Evolutionary conservation across 1,284 basidiomycete genomes (phyloP), one percentile per base, ranked within the genome.

Genomic region (Trametes hirsuta): DNA sequence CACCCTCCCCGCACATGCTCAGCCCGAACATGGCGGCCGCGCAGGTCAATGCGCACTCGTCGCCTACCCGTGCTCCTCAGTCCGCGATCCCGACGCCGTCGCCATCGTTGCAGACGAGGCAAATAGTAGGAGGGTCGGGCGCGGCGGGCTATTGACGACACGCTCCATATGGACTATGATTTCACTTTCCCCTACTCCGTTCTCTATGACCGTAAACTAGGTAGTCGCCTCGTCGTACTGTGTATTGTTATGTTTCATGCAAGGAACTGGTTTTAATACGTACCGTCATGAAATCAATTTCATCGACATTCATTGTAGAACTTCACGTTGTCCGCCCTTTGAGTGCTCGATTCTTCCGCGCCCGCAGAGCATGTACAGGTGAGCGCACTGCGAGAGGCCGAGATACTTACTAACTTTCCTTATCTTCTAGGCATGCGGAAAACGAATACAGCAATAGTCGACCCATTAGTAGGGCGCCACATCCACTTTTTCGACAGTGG

Each of bases 101-200:
- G 12, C 86, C 87, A n/a, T 84, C 84, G 47, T 65, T 87, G 62
- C 85, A 84, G 71, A 82, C 85, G 61, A 84, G 87, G 65, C 83
- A 87, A 66, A 68, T 71, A 39, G 75, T 81, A 10, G 75, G 79
- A 12, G 76, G 75, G 59, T 77, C 78, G 47, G 79, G 79, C 9
- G 64, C 64, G 45, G 78, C 76, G 58, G 77, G 78, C 44, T 79
- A 80, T 67, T 80, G 77, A 70, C 40, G 42, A 18, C 9, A 11
- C 21, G 21, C 25, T 44, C 47, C 41, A 48, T 52, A 61, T 63
- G 64, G 50, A 59, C 54, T 61, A 55, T 58, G 59, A 36, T 49
- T 34, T 61, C 39, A 47, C 53, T 53, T 47, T 54, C 50, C 61
- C 58, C 64, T 59, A 65, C 64, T 65, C 61, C 53, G 55, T 56